These are phyloP conservation scores for Aureobasidium leucospermi DNA, from an alignment of 2,329 filamentous ascomycete genomes.

Conservation along the genomic window DNA sequence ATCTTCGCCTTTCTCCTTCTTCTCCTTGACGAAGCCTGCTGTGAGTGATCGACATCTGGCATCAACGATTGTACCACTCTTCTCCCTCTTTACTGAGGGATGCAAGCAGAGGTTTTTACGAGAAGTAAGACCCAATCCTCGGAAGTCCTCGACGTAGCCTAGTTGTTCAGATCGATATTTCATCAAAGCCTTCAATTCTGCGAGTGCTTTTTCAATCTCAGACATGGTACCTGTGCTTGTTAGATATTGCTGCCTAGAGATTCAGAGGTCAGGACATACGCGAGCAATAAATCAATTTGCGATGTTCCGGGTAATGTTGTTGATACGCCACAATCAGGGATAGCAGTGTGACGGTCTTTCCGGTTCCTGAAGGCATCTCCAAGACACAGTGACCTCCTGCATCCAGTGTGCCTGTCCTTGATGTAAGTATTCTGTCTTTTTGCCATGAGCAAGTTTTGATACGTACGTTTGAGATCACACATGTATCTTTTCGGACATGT, in stretches of 20 bases:
- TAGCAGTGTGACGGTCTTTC: constrained; percentile 91
- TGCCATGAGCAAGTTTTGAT: background rate
- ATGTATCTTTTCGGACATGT: constrained; percentile 50
- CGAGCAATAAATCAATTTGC: constrained; percentile 98
- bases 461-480: constrained; percentile 67
- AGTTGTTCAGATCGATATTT: constrained; percentile 85
- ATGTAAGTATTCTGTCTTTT: background rate
- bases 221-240: constrained; percentile 74
- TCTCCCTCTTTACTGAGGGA: constrained; percentile 91
- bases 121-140: constrained; percentile 85
- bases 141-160: constrained; percentile 87
- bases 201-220: constrained; percentile 95
- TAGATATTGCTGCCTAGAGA: background rate
- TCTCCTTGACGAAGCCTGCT: constrained; percentile 94
- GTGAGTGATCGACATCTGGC: constrained; percentile 93
- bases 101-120: constrained; percentile 96
- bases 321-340: constrained; percentile 97
- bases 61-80: constrained; percentile 89
- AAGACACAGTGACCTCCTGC: constrained; percentile 90
- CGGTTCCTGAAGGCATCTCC: constrained; percentile 98
- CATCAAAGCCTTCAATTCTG: constrained; percentile 87
- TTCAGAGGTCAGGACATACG: constrained; percentile 43
- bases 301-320: constrained; percentile 81
- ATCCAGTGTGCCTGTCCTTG: constrained; percentile 63
- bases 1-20: constrained; percentile 89